Evolutionary conservation across 1,284 basidiomycete species (phyloP), one percentile per base, ranked within the genome.

Genomic region (Boletus smithii): DNA sequence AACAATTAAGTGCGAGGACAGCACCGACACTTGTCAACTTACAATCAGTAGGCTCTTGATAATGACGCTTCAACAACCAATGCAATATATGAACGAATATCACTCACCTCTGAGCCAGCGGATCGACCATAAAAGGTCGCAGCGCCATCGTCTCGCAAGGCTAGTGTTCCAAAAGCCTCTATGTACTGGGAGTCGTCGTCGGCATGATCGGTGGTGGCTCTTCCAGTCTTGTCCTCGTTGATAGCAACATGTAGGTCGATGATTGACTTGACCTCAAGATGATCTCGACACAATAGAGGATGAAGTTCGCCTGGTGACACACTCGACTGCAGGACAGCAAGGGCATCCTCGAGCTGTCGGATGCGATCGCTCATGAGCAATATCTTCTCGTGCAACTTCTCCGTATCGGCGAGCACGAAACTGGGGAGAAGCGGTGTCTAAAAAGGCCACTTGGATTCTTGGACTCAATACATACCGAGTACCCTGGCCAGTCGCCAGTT

Each of bases 371-470:
- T 81, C 85, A 88, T 87, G 37, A 75, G 73, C 0, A 77, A 69
- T 37, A 88, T 88, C 63, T 87, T 87, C 43, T 76, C 69, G 59
- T 89, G 86, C 23, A 89, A 69, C 53, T 81, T 79, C 49, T 88
- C 85, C 3, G 85, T 88, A 54, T 85, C 83, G 2, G 85, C 84
- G n/a, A 88, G 75, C 31, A 88, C 83, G 58, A 88, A 88, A 43
- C 85, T 85, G 47, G 6, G 16, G 39, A 20, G 4, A 42, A 24
- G 14, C 0, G 1, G 13, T 14, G 20, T 48, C 40, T 53, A 13
- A 42, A 38, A 24, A 29, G 5, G 41, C n/a, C n/a, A 17, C 10
- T 2, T 4, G 3, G 11, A 8, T 23, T 33, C 36, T 24, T 32
- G 17, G 5, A 16, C 17, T 22, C 30, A 9, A 48, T 26, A 50